These are phyloP conservation scores for Danielia oregonensis DNA, from an alignment of 805 yeast species.

Conservation along the genomic window DNA sequence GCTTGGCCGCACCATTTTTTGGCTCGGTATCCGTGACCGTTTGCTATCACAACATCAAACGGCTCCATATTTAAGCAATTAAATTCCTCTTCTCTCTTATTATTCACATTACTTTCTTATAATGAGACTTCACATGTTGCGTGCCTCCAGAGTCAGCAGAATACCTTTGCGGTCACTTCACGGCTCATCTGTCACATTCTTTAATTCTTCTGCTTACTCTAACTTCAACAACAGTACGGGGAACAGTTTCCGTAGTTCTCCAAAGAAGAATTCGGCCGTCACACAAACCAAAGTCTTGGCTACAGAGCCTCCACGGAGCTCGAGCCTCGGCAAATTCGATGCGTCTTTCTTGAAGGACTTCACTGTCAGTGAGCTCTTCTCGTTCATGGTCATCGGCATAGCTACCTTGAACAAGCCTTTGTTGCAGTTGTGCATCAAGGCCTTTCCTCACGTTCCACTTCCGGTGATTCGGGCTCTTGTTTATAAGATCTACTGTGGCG, in stretches of 20 bases:
- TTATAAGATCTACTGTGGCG: constrained; percentile 87
- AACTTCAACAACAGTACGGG: no score
- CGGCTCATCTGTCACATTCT: no score
- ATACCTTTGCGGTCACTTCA: no score
- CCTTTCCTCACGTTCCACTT: constrained; percentile 75
- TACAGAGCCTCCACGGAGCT: constrained; percentile 9
- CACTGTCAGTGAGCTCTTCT: constrained; percentile 52
- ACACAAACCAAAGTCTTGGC: constrained; percentile 6
- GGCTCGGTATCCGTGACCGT: background rate
- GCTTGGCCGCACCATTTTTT: background rate
- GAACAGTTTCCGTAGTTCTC: constrained; percentile 12
- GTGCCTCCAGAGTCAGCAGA: no score
- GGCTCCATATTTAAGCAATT: no score
- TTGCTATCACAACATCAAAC: no score
- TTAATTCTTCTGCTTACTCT: no score
- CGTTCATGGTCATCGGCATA: constrained; percentile 64
- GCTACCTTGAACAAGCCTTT: constrained; percentile 65
- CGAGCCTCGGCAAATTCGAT: constrained; percentile 10
- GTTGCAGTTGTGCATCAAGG: constrained; percentile 55
- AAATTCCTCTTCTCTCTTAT: no score
- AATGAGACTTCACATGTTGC: no score
- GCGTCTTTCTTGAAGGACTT: constrained; percentile 38
- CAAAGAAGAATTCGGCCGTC: constrained; percentile 9
- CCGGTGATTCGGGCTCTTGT: constrained; percentile 66
- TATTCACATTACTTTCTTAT: no score